phyloP scores from a whole-genome alignment of 129 eudicot genomes.

The Oenanthe sinensis region DNA sequence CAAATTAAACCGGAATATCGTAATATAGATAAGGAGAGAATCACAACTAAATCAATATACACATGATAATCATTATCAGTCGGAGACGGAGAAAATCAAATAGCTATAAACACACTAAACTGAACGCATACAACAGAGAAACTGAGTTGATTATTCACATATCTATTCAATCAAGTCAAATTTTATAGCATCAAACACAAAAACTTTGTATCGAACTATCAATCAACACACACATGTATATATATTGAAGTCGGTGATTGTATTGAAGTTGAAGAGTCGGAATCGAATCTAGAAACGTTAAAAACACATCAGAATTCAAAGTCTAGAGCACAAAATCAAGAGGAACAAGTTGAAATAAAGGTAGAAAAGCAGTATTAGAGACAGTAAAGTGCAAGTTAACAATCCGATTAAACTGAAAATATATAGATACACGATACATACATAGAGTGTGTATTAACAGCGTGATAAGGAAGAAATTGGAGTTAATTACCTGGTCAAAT shows the following conservation, averaged over 20 bases:
- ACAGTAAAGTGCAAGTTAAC: background rate
- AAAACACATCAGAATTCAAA: background rate
- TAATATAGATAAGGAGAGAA: background rate
- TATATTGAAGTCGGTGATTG: background rate
- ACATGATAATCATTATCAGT: background rate
- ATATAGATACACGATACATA: background rate
- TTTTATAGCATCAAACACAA: background rate
- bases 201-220: background rate
- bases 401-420: background rate
- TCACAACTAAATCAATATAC: background rate
- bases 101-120: background rate
- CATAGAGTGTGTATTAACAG: background rate
- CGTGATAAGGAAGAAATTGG: background rate
- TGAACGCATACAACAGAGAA: background rate
- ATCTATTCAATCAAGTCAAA: background rate
- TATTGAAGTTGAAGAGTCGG: background rate
- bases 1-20: background rate
- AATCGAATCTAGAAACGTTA: background rate
- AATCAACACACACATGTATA: background rate
- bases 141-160: background rate
- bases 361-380: background rate
- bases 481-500: constrained; percentile 7
- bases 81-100: background rate
- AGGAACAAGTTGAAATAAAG: background rate
- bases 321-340: background rate